phyloP scores from a whole-genome alignment of 2,329 filamentous ascomycete genomes.

The Pyricularia sp. region DNA sequence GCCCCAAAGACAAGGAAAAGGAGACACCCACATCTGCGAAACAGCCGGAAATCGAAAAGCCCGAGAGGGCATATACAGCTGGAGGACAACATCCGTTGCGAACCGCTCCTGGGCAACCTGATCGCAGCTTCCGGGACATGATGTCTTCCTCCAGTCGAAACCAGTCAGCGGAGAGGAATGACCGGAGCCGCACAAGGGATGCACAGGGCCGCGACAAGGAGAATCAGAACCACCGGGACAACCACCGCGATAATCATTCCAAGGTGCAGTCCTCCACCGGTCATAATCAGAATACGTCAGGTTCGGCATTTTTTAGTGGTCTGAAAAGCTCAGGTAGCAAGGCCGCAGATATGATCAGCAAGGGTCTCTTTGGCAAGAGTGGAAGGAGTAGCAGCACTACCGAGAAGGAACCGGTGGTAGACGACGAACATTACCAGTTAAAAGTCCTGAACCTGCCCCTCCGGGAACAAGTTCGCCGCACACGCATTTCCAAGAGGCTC shows the following conservation, averaged over 20 bases:
- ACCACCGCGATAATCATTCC: constrained; percentile 27
- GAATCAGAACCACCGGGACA: constrained; percentile 24
- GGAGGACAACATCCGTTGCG: constrained; percentile 29
- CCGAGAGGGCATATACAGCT: constrained; percentile 23
- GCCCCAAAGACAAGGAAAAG: constrained; percentile 18
- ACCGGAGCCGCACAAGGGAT: constrained; percentile 42
- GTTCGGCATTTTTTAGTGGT: constrained; percentile 55
- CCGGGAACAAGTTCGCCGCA: constrained; percentile 78
- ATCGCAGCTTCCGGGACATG: constrained; percentile 55
- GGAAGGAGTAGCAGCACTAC: constrained; percentile 56
- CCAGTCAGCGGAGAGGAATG: constrained; percentile 63
- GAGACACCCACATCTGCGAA: not conserved
- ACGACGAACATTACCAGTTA: constrained; percentile 72
- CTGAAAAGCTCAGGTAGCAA: constrained; percentile 60
- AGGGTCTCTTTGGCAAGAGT: constrained; percentile 70
- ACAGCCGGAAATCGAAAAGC: constrained; percentile 12
- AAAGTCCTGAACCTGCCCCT: constrained; percentile 78
- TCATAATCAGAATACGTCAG: constrained; percentile 35
- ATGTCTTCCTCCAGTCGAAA: constrained; percentile 54
- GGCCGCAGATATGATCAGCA: constrained; percentile 69
- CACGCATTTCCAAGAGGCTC: constrained; percentile 78
- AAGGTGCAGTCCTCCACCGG: constrained; percentile 39
- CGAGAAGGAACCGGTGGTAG: constrained; percentile 51
- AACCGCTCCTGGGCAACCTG: constrained; percentile 50
- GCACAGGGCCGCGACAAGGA: constrained; percentile 13